Conservation (phyloP, 164 flowering plant species). For the Magnolia kwangsiensis region DNA sequence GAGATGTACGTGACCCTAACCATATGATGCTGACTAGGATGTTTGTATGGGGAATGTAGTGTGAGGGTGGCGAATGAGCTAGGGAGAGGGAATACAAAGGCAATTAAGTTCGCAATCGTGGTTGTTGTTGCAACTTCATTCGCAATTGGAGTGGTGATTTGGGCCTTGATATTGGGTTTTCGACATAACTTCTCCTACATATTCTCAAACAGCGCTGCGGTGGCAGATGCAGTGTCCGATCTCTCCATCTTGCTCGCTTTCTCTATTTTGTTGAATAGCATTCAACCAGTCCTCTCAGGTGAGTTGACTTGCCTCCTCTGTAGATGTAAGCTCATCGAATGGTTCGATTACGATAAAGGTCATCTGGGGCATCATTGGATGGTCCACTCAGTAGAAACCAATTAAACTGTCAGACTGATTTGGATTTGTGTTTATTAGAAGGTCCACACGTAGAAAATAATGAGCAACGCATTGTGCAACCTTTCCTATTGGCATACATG, state of each 20-base stretch:
- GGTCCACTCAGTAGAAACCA: too few relatives aligned
- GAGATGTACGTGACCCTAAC: too few relatives aligned
- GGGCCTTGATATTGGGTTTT: constrained; percentile 20
- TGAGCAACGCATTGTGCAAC: too few relatives aligned
- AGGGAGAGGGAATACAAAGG: constrained; percentile 32
- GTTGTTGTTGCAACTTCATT: constrained; percentile 24
- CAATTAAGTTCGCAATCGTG: constrained; percentile 32
- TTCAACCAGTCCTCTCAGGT: constrained; percentile 47
- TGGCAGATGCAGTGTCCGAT: constrained; percentile 28
- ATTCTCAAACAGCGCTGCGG: constrained; percentile 25
- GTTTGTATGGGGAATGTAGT: constrained; percentile 11
- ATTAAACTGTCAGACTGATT: too few relatives aligned
- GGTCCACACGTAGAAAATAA: too few relatives aligned
- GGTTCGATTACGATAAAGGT: too few relatives aligned
- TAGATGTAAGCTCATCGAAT: too few relatives aligned
- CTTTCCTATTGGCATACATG: too few relatives aligned
- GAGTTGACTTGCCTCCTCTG: too few relatives aligned
- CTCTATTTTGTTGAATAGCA: constrained; percentile 34
- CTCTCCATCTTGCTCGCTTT: constrained; percentile 28
- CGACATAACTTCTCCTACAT: constrained; percentile 19
- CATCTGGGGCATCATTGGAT: too few relatives aligned
- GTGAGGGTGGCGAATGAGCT: constrained; percentile 47
- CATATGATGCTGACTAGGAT: too few relatives aligned
- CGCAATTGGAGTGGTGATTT: constrained; percentile 27
- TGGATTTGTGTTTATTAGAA: too few relatives aligned